These are phyloP conservation scores for Austroboletus olivaceoglutinosus DNA, from an alignment of 1,284 basidiomycete species.

Conservation along the genomic window DNA sequence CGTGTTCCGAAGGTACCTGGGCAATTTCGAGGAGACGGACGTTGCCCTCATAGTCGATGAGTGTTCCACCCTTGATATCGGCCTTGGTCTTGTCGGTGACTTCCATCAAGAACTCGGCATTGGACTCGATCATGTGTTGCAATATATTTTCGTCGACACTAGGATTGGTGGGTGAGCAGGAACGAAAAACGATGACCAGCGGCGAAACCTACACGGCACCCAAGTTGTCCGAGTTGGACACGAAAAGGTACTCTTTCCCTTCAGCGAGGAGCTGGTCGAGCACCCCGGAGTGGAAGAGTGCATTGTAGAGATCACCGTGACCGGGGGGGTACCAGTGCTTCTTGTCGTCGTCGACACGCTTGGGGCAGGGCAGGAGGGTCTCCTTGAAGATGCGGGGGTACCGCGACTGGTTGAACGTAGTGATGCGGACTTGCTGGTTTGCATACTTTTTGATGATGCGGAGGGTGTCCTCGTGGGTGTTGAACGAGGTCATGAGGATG, in stretches of 20 bases:
- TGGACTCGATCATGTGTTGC: slow-evolving; percentile 87
- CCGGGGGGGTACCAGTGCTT: slow-evolving; percentile 98
- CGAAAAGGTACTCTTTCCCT: slow-evolving; percentile 99
- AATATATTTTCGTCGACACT: slow-evolving; percentile 82
- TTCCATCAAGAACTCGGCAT: slow-evolving; percentile 96
- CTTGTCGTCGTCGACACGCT: slow-evolving; percentile 88
- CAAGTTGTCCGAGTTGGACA: slow-evolving; percentile 99
- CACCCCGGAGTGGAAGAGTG: slow-evolving; percentile 91
- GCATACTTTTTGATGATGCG: slow-evolving; percentile 99
- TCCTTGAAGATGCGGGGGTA: slow-evolving; percentile 99
- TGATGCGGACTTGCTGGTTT: slow-evolving; percentile 95
- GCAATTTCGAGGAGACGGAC: slow-evolving; percentile 97
- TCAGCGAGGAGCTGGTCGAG: slow-evolving; percentile 93
- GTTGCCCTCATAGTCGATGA: slow-evolving; percentile 95
- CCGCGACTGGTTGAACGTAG: slow-evolving; percentile 97
- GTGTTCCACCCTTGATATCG: slow-evolving; percentile 99
- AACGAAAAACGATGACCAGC: slow-evolving; percentile 24
- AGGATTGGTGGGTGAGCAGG: slow-evolving; percentile 6
- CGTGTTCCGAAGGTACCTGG: slow-evolving; percentile 96
- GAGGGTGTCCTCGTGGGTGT: slow-evolving; percentile 96
- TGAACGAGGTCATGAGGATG: slow-evolving; percentile 99
- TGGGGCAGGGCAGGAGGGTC: slow-evolving; percentile 87
- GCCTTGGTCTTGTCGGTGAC: slow-evolving; percentile 99
- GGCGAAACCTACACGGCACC: slow-evolving; percentile 92
- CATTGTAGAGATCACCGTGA: slow-evolving; percentile 97